These are phyloP conservation scores for Phytophthora tentaculata DNA, from an alignment of 352 stramenopile species.

Conservation along the genomic window DNA sequence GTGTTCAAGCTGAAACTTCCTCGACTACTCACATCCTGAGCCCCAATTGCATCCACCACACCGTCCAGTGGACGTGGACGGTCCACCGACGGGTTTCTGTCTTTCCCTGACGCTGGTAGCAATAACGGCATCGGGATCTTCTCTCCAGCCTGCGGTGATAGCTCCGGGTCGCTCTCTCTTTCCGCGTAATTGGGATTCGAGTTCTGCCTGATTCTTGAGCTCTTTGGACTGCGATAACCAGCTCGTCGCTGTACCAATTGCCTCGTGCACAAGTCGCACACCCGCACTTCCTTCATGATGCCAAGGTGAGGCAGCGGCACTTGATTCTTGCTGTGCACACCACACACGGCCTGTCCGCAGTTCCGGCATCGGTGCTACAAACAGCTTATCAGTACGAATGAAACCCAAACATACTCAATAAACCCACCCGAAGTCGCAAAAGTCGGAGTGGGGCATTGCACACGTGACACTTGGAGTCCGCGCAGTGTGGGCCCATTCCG, in stretches of 20 bases:
- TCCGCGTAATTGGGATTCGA: conserved; percentile 27
- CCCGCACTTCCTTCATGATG: conserved; percentile 77
- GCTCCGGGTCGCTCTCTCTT: conserved; percentile 40
- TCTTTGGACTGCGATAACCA: conserved; percentile 61
- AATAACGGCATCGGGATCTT: conserved; percentile 23
- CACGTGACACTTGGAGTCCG: conserved; percentile 70
- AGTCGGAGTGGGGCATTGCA: conserved; percentile 64
- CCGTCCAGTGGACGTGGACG: too few relatives aligned
- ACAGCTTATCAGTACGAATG: too few relatives aligned
- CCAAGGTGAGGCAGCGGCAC: conserved; percentile 74
- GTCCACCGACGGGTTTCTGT: conserved; percentile 12
- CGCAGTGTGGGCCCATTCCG: conserved; percentile 12
- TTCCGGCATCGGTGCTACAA: conserved; percentile 75
- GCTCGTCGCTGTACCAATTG: conserved; percentile 71
- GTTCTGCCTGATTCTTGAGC: conserved; percentile 21
- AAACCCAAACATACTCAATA: conserved; percentile 15
- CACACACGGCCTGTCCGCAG: conserved; percentile 66
- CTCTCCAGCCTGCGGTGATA: conserved; percentile 37
- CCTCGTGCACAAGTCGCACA: conserved; percentile 78
- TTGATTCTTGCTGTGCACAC: conserved; percentile 82
- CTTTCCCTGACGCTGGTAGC: conserved; percentile 10
- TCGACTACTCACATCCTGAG: conserved; percentile 17
- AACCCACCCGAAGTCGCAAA: conserved; percentile 57
- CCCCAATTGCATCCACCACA: conserved; percentile 1
- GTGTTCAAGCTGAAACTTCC: conserved; percentile 41